Evolutionary conservation across 202 grass and related monocot species (phyloP), one percentile per base, ranked within the genome.

Genomic region (Eragrostis tef): DNA sequence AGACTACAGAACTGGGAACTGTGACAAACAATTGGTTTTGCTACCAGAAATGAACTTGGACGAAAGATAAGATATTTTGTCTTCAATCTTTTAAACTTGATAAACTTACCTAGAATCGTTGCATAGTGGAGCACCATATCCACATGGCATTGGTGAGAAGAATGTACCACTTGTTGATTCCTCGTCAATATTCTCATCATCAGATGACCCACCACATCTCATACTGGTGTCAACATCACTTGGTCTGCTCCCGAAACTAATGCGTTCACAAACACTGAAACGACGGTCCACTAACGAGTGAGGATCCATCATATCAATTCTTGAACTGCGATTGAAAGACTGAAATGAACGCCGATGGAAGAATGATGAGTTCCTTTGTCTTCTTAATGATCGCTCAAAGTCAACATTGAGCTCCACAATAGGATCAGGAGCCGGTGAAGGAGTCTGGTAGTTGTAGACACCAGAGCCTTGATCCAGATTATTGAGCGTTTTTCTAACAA

Each of bases 281-380:
- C 94, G 90, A 79, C 92, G 94, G 65, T 94, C 94, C 41, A 97
- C 78, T 84, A 92, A 79, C 19, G 91, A 83, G 65, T 94, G 92
- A 42, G 88, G 88, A 80, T 84, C 85, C 91, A 97, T 90, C 82
- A 94, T 89, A 71, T 94, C 94, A 57, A 85, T 81, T 84, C 90
- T 91, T 83, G 89, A 87, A 64, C 94, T 97, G 66, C 84, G 81
- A 60, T 87, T 92, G n/a, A 93, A 84, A 15, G 92, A 88, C 68
- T 97, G 94, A 73, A 94, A 97, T 41, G 94, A 97, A 17, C 88
- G 86, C 13, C 94, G 89, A 65, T 94, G 94, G 68, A 94, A 92
- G 81, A 97, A 94, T 34, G 94, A 92, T 7, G 92, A 90, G 67
- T 89, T 97, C 48, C 72, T 80, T 78, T 91, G 87, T 29, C 86